Evolutionary conservation across 208 protist species (phyloP).

Genomic region (Strigomonas culicis): DNA sequence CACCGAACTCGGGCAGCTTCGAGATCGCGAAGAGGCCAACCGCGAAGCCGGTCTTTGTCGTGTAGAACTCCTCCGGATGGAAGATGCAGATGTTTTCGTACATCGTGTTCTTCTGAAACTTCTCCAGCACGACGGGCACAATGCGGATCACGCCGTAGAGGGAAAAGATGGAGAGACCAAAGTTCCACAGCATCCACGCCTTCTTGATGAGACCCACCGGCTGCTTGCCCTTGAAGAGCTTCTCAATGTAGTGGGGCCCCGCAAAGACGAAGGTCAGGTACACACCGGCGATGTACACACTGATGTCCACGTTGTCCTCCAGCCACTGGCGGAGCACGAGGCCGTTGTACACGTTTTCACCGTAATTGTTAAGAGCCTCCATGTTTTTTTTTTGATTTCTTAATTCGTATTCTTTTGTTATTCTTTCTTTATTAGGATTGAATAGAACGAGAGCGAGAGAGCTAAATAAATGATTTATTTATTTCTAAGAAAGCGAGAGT

Average conservation of each 20-base stretch:
- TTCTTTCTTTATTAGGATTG: neutral
- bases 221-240: constrained; percentile 39
- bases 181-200: constrained; percentile 81
- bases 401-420: constrained; percentile 6
- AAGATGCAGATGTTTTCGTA: constrained; percentile 71
- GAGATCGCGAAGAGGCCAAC: constrained; percentile 76
- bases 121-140: constrained; percentile 32
- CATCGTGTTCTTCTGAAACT: constrained; percentile 29
- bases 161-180: constrained; percentile 79
- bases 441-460: constrained; percentile 4
- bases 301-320: constrained; percentile 34
- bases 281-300: constrained; percentile 38
- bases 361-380: constrained; percentile 47
- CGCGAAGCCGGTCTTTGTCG: constrained; percentile 61
- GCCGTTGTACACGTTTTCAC: constrained; percentile 35
- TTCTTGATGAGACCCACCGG: constrained; percentile 44
- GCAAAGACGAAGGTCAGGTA: constrained; percentile 71
- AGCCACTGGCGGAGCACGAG: constrained; percentile 31
- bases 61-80: constrained; percentile 53
- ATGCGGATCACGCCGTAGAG: constrained; percentile 59
- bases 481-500: neutral
- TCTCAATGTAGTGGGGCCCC: constrained; percentile 29
- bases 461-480: constrained; percentile 5
- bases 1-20: constrained; percentile 84
- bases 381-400: constrained; percentile 16